Conservation (phyloP, 2,329 filamentous ascomycete species). For the Salinomyces thailandicus region DNA sequence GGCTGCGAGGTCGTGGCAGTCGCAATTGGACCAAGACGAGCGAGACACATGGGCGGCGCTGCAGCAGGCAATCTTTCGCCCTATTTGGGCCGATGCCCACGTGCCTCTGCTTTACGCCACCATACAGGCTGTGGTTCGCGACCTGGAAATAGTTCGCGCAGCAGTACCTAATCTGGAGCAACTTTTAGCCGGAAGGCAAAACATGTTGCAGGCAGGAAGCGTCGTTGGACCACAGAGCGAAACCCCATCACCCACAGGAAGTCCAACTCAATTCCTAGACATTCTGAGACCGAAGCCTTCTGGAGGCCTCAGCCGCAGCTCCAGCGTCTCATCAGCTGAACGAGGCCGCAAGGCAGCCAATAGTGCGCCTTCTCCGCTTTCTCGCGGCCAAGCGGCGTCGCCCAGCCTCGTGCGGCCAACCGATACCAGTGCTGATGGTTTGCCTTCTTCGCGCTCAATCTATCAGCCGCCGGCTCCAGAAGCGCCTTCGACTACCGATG, state of each 20-base stretch:
- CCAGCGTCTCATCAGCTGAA: slow-evolving; percentile 13
- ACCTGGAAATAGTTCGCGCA: slow-evolving; percentile 34
- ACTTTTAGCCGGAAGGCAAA: slow-evolving; percentile 38
- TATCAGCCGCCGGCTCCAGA: slow-evolving; percentile 27
- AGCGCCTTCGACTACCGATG: slow-evolving; percentile 24
- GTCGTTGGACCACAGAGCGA: slow-evolving; percentile 25
- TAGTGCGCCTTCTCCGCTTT: slow-evolving; percentile 6
- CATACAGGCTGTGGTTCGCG: slow-evolving; percentile 31
- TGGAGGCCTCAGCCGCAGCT: slow-evolving; percentile 12
- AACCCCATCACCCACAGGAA: slow-evolving; percentile 13
- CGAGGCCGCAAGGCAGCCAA: slow-evolving; percentile 8
- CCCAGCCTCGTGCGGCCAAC: slow-evolving; percentile 4
- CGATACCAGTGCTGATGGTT: not conserved
- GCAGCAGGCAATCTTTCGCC: slow-evolving; percentile 26
- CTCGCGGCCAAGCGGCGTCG: slow-evolving; percentile 8
- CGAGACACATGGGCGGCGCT: slow-evolving; percentile 14
- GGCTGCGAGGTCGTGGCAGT: slow-evolving; percentile 19
- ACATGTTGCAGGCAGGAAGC: slow-evolving; percentile 39
- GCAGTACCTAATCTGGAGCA: slow-evolving; percentile 39
- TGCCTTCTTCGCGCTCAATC: slow-evolving; percentile 10
- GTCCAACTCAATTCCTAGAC: slow-evolving; percentile 10
- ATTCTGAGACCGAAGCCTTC: slow-evolving; percentile 4
- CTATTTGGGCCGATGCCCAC: slow-evolving; percentile 25
- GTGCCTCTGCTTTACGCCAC: slow-evolving; percentile 33
- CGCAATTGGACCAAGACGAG: slow-evolving; percentile 27